Base-by-base conservation (phyloP, 139 green algal species). In the Dunaliella primolecta region DNA sequence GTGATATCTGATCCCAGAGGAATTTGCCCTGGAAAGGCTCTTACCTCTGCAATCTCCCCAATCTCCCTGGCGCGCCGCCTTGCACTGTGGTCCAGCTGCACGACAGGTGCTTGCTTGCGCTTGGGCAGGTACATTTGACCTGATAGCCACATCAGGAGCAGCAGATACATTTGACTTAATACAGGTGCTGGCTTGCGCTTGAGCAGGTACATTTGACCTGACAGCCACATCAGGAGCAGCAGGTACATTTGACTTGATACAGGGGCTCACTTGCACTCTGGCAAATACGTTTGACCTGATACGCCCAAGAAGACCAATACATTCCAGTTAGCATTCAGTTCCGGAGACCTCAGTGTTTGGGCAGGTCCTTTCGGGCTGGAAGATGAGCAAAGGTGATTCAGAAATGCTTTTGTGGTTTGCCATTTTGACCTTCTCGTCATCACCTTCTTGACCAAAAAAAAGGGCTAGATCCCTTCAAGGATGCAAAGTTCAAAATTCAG, bases 1-100 rank as follows among this genome's bases (percentile, higher is more conserved):
- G n/a, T n/a, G n/a, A n/a, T n/a, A n/a, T n/a, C n/a, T n/a, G n/a
- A n/a, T n/a, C n/a, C n/a, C n/a, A n/a, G n/a, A n/a, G n/a, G n/a
- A n/a, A n/a, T n/a, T n/a, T n/a, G n/a, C n/a, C n/a, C n/a, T n/a
- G n/a, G n/a, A n/a, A n/a, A n/a, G n/a, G n/a, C n/a, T n/a, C 75
- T 1, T n/a, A 80, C 75, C 75, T 80, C 75, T 38, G 75, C 75
- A 21, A 80, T 80, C 11, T 80, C 75, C 2, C 36, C 33, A 11
- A 80, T 36, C 30, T 80, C 75, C 75, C 33, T 80, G 1, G 32
- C 29, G 32, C 75, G 75, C 75, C 75, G 29, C 30, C 75, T 36
- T 11, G 75, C 75, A 27, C 29, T 36, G 75, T 80, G 75, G 75
- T 80, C 75, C 1, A 80, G 30, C 30, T 80, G 75, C n/a, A 80